Base-by-base conservation (phyloP, 2,329 filamentous ascomycete genomes). In the Exophiala viscosa region DNA sequence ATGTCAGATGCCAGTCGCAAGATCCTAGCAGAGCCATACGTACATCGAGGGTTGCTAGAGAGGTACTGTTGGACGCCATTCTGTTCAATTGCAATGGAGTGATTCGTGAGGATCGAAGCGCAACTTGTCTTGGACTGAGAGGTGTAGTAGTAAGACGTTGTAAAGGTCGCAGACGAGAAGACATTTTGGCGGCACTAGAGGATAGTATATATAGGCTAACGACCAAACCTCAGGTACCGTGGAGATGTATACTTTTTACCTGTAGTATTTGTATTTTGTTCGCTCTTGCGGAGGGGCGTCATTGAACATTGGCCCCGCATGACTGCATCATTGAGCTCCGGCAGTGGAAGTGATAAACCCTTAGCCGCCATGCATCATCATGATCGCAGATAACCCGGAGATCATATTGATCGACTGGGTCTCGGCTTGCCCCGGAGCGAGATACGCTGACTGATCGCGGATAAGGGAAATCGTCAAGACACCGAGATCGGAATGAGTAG, bases 1-100 rank as follows among this genome's bases (percentile, higher is more conserved):
- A 14, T 54, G 40, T 60, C 59, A 60, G 58, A 52, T 15, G 40
- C 43, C 11, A 31, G 45, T 52, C 11, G 20, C 33, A 18, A 45
- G 66, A 65, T 39, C 67, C 65, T 28, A 62, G 32, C 10, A 42
- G 32, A 47, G 9, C 13, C 15, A 46, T 17, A 33, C 67, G 54
- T 64, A 73, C 73, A 55, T 76, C 71, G 35, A 76, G 66, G 39
- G 72, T 73, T 49, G 70, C 70, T 50, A 75, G 65, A 55, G 71
- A 70, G 70, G 73, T 28, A 7, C 23, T 74, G 55, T 52, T 68
- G 58, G 51, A 55, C n/a, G 46, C 32, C 33, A 46, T 17, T 52
- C 50, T 45, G 23, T 6, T 40, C n/a, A 51, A 13, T 38, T 48
- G 47, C 13, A 50, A 47, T 10, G 57, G 43, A 38, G 34, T 43